These are phyloP conservation scores for Hibiscus syriacus DNA, from an alignment of 345 rosid genomes.

Conservation along the genomic window DNA sequence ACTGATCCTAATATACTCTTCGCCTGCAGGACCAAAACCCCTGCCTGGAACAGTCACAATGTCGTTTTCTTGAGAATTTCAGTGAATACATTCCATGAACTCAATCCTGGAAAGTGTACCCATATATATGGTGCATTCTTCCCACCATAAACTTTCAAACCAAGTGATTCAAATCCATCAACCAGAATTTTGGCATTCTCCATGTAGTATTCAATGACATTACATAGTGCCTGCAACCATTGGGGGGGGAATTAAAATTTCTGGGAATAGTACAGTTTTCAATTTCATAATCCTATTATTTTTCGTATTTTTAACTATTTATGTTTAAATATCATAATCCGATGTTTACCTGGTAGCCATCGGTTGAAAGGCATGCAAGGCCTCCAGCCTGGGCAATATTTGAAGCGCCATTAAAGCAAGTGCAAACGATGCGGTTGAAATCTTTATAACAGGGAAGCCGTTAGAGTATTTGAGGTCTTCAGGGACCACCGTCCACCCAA, in stretches of 20 bases:
- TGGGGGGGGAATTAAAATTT: background rate
- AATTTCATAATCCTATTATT: too few species aligned
- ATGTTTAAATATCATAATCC: too few species aligned
- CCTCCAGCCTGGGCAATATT: conserved; percentile 75
- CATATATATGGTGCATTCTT: conserved; percentile 69
- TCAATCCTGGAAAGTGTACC: conserved; percentile 55
- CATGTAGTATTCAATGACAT: conserved; percentile 43
- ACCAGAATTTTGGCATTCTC: conserved; percentile 52
- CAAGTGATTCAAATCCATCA: conserved; percentile 41
- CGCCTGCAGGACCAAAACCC: conserved; percentile 77
- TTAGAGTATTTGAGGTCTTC: conserved; percentile 59
- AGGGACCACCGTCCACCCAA: conserved; percentile 85
- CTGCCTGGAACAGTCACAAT: conserved; percentile 67
- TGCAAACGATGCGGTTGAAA: conserved; percentile 60
- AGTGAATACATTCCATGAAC: conserved; percentile 64
- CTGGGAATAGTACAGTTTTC: background rate
- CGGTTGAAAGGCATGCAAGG: conserved; percentile 58
- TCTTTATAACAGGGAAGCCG: conserved; percentile 57
- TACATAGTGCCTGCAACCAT: conserved; percentile 24
- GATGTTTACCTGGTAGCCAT: conserved; percentile 62
- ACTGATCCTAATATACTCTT: conserved; percentile 60
- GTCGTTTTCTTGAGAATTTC: conserved; percentile 64
- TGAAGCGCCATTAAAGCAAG: conserved; percentile 84
- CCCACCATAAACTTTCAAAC: conserved; percentile 54
- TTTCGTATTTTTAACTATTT: too few species aligned